Evolutionary conservation across 2,329 filamentous ascomycete genomes (phyloP).

Genomic region (Pseudocercospora pini-densiflorae): DNA sequence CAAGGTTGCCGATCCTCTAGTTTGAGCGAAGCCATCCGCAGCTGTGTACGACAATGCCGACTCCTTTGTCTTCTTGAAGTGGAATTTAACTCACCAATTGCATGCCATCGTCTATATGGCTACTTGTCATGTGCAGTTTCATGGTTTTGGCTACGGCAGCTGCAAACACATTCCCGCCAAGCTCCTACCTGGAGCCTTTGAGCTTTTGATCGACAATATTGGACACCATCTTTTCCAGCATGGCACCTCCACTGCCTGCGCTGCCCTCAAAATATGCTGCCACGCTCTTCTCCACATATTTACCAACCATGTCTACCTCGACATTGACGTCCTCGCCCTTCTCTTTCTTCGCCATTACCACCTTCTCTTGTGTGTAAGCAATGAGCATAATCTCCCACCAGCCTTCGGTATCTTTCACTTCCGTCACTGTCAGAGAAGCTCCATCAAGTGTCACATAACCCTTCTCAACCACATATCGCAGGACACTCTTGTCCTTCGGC

Average conservation of each 20-base stretch:
- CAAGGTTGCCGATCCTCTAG: not conserved
- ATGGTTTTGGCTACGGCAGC: not conserved
- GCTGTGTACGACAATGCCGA: not conserved
- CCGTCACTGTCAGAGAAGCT: constrained; percentile 89
- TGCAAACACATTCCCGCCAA: too few species aligned
- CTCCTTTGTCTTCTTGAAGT: not conserved
- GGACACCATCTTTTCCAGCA: constrained; percentile 60
- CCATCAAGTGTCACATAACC: constrained; percentile 94
- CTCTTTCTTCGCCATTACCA: constrained; percentile 80
- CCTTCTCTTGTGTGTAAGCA: constrained; percentile 90
- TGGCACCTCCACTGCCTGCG: constrained; percentile 54
- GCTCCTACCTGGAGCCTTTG: constrained; percentile 23
- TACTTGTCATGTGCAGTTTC: too few species aligned
- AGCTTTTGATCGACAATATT: constrained; percentile 75
- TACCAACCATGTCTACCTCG: constrained; percentile 87
- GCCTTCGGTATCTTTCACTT: constrained; percentile 81
- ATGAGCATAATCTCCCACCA: constrained; percentile 98
- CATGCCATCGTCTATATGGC: too few species aligned
- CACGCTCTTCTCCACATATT: constrained; percentile 90
- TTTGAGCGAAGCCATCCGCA: not conserved
- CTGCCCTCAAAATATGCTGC: constrained; percentile 72
- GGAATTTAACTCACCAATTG: too few species aligned
- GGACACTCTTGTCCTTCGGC: constrained; percentile 69
- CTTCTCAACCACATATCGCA: constrained; percentile 94
- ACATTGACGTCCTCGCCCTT: constrained; percentile 84